phyloP scores from a whole-genome alignment of 2,329 filamentous ascomycete genomes.

The Epichloe glyceriae region DNA sequence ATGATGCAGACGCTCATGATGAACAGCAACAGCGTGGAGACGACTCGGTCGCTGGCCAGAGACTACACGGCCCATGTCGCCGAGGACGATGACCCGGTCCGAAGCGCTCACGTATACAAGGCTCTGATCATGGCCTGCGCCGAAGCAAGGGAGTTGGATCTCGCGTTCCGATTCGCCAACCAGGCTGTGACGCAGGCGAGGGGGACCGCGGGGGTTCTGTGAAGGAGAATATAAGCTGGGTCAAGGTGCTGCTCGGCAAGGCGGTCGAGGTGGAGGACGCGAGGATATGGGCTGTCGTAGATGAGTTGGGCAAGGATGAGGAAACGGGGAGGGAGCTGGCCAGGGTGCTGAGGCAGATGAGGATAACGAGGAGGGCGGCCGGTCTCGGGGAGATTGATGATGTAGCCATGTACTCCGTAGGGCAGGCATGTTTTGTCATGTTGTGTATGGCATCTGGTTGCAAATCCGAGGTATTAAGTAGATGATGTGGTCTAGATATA shows the following conservation, averaged over 20 bases:
- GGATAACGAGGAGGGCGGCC: constrained; percentile 10
- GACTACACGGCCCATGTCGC: constrained; percentile 17
- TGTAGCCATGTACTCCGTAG: not conserved
- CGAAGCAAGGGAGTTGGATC: constrained; percentile 17
- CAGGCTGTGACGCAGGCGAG: constrained; percentile 5
- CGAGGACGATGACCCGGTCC: constrained; percentile 6
- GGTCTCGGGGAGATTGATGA: not conserved
- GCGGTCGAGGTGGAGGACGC: constrained; percentile 17
- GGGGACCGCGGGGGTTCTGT: not conserved
- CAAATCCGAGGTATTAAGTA: too few species aligned
- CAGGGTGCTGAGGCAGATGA: constrained; percentile 14
- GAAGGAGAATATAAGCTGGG: constrained; percentile 13
- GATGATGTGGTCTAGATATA: too few species aligned
- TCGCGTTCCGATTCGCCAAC: constrained; percentile 21
- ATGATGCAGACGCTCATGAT: constrained; percentile 20
- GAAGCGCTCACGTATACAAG: constrained; percentile 11
- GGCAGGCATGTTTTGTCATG: too few species aligned
- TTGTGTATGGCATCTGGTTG: too few species aligned
- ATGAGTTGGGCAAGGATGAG: constrained; percentile 14
- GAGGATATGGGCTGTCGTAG: constrained; percentile 21
- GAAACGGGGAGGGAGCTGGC: constrained; percentile 11
- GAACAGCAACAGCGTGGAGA: constrained; percentile 14
- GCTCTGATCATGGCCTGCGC: constrained; percentile 19
- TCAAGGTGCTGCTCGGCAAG: constrained; percentile 14
- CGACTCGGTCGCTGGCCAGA: constrained; percentile 14